Evolutionary conservation across 106 monocot species (phyloP), one percentile per base, ranked within the genome.

Genomic region (Dendrobium huoshanense): DNA sequence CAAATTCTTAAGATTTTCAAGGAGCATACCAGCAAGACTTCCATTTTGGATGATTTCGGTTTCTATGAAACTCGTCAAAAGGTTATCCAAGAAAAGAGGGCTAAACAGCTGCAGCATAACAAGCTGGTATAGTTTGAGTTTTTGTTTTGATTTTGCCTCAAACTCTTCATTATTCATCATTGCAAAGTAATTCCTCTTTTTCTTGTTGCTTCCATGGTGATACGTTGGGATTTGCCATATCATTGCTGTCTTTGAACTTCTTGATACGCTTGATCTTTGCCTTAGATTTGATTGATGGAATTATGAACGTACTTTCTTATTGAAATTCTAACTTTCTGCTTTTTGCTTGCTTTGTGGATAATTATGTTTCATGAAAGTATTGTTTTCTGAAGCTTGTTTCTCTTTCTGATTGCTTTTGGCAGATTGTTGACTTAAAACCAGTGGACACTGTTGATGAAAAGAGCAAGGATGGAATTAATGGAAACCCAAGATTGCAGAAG

Each of bases 61-160:
- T 96, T 96, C 77, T 96, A 96, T 78, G 93, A 96, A 72, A 79
- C 67, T 18, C 89, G 95, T 0, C 88, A 96, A 81, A 96, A 93
- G 84, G 81, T 77, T 7, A 89, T 96, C 89, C 91, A 91, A 81
- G 93, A 96, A 56, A 88, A 81, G 72, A 88, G 84, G 49, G 79
- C 85, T 2, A 93, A 90, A 79, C 91, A 89, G 44, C 88, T 86
- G 67, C 91, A 89, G 77, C 79, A 91, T 75, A 91, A 84, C 82
- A 96, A 90, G 68, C 91, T 88, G 93, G 95, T 64, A 89, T 78
- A 24, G 15, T 51, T 51, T 15, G 3, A 13, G 3, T 51, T 2
- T 13, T 13, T 37, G 37, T 37, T 19, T 84, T 59, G 44, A 16
- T 79, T 79, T 27, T 75, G 42, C 41, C 15, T 73, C 19, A 17